Percentiles rank a stretch among this genome's conserved stretches.
phyloP scores from a whole-genome alignment of 768 basidiomycete species.

The Lentinula raphanica region DNA sequence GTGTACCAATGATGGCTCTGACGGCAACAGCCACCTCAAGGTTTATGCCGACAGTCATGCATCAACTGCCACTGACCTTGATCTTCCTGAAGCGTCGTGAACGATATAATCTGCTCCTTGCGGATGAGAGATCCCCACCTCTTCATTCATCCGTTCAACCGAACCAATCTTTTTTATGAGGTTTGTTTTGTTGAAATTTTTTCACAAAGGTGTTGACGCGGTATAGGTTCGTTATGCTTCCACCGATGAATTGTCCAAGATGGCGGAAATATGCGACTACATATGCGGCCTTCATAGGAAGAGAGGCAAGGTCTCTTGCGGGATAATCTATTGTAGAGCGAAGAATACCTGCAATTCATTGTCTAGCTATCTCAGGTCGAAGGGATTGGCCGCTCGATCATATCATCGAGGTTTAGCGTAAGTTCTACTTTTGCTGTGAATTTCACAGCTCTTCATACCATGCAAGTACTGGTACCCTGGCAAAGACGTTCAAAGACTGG shows the following conservation, averaged over 20 bases:
- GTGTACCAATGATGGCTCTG: slow-evolving; percentile 81
- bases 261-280: slow-evolving; percentile 63
- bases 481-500: slow-evolving; percentile 60
- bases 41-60: slow-evolving; percentile 27
- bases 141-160: slow-evolving; percentile 75
- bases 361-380: slow-evolving; percentile 55
- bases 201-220: background rate
- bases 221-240: slow-evolving; percentile 58
- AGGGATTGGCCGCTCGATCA: slow-evolving; percentile 61
- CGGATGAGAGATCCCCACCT: slow-evolving; percentile 53
- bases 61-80: background rate
- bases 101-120: slow-evolving; percentile 66
- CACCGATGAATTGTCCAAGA: slow-evolving; percentile 46
- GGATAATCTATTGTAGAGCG: slow-evolving; percentile 76
- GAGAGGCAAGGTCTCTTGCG: slow-evolving; percentile 55
- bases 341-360: slow-evolving; percentile 64
- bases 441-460: too few species aligned
- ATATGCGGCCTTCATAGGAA: slow-evolving; percentile 58
- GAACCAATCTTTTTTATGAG: slow-evolving; percentile 78
- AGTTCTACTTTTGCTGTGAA: slow-evolving; percentile 8
- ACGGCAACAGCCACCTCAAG: slow-evolving; percentile 76
- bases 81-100: slow-evolving; percentile 50
- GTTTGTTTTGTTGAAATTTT: slow-evolving; percentile 26
- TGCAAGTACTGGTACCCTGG: slow-evolving; percentile 50
- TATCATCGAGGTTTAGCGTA: slow-evolving; percentile 73